Evolutionary conservation across 306 rosid species (phyloP).

Genomic region (Carpinus viminea): DNA sequence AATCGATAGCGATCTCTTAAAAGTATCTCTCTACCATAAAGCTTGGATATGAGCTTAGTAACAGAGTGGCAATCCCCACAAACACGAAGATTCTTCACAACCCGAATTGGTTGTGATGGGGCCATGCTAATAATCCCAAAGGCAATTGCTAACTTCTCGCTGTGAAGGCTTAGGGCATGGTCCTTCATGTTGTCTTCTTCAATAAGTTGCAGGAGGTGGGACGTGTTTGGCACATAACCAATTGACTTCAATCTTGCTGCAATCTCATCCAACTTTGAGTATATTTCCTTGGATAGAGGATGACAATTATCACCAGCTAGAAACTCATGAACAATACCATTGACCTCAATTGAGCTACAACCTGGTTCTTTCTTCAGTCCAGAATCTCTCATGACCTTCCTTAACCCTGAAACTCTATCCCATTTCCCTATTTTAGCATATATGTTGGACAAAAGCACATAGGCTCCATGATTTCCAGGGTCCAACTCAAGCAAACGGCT

Average conservation of each 20-base stretch:
- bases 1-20: conserved; percentile 65
- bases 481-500: conserved; percentile 52
- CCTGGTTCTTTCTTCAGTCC: conserved; percentile 61
- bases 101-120: conserved; percentile 55
- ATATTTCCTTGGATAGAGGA: conserved; percentile 45
- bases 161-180: conserved; percentile 52
- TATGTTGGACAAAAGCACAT: conserved; percentile 57
- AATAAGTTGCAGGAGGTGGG: conserved; percentile 48
- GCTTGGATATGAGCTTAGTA: conserved; percentile 57
- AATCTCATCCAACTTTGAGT: conserved; percentile 58
- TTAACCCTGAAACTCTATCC: conserved; percentile 61
- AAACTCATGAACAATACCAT: conserved; percentile 52
- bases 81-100: conserved; percentile 68
- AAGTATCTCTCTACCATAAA: conserved; percentile 51
- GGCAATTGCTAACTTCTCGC: conserved; percentile 64
- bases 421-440: conserved; percentile 58
- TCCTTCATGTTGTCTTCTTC: conserved; percentile 64
- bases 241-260: conserved; percentile 42
- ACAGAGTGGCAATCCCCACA: conserved; percentile 62
- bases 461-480: conserved; percentile 63
- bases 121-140: conserved; percentile 53
- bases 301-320: conserved; percentile 57
- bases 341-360: conserved; percentile 57
- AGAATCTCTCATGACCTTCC: conserved; percentile 58
- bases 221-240: conserved; percentile 55